Base-by-base conservation (phyloP, 164 flowering plant genomes). In the Vitis cinerea region DNA sequence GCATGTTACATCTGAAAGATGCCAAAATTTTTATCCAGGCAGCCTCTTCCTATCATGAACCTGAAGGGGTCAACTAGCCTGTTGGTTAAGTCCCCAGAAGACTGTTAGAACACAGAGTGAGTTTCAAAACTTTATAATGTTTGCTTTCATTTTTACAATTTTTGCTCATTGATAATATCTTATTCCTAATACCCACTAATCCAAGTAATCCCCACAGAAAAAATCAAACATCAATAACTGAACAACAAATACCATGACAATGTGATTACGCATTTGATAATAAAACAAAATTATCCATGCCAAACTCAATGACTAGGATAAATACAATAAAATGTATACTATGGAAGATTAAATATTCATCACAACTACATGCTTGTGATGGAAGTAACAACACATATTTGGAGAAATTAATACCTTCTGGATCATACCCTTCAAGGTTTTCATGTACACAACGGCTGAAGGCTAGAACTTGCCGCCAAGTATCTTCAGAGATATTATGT, bases 341-440 rank as follows among this genome's bases (percentile, higher is more conserved):
- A 53, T 13, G n/a, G 15, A 53, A 13, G 15, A 53, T 16, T 8
- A 66, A 3, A 66, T 54, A 44, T 31, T 50, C 17, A 23, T 23
- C 2, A 0, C 27, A 23, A 23, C 27, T 23, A 23, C 2, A 37
- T 37, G 44, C 44, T 37, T 3, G 44, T 4, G 44, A 37, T 6
- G 4, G 4, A 37, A 37, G 44, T 37, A 37, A 37, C 44, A 37
- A 37, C 7, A 60, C 47, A 15, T 15, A 52, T 16, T 23, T 5
- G 27, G 2, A 55, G n/a, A 55, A 37, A 17, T 29, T 64, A 74
- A 44, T 88, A 91, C 97, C 98, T 90, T 86, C 89, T 63, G 91
- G 87, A 82, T 94, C 97, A 78, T 91, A 91, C n/a, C 92, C 96
- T 81, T 84, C 90, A 69, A 94, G 87, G 84, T 89, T 89, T 77